Conservation (phyloP, 805 yeast species). For the Metschnikowia similis region DNA sequence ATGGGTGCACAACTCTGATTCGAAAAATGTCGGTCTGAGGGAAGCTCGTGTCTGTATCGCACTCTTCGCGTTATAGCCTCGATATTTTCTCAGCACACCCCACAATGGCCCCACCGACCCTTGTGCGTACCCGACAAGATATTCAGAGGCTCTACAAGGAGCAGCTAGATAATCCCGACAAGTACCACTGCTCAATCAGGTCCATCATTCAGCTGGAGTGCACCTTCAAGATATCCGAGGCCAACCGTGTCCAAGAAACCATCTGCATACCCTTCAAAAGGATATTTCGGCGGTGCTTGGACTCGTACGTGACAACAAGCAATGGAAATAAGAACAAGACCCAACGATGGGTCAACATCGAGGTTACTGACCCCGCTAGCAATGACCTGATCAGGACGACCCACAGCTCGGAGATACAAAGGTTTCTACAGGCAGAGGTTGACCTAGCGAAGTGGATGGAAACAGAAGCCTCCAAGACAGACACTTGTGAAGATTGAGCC, state of each 20-base stretch:
- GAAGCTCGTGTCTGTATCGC: not conserved
- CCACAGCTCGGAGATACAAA: conserved; percentile 26
- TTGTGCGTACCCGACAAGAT: conserved; percentile 31
- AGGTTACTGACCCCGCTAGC: conserved; percentile 32
- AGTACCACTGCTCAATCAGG: conserved; percentile 31
- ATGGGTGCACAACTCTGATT: too few relatives aligned
- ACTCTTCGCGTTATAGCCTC: not conserved
- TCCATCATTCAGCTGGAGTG: conserved; percentile 40
- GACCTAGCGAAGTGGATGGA: conserved; percentile 34
- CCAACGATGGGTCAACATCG: conserved; percentile 37
- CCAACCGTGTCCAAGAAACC: conserved; percentile 27
- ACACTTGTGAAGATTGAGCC: not conserved
- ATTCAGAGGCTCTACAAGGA: conserved; percentile 23
- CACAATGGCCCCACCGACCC: conserved; percentile 43
- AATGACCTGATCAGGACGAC: conserved; percentile 23
- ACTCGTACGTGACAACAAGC: conserved; percentile 19
- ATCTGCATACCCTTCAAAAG: conserved; percentile 43
- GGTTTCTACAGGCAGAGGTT: conserved; percentile 36
- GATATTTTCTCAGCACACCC: not conserved
- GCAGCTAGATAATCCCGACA: conserved; percentile 27
- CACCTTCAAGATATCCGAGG: conserved; percentile 30
- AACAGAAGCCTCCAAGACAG: conserved; percentile 5
- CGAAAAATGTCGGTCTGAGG: not conserved
- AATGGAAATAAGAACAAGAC: conserved; percentile 24
- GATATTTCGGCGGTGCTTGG: conserved; percentile 37